Conservation (phyloP, 345 rosid genomes). For the Hypericum perforatum region DNA sequence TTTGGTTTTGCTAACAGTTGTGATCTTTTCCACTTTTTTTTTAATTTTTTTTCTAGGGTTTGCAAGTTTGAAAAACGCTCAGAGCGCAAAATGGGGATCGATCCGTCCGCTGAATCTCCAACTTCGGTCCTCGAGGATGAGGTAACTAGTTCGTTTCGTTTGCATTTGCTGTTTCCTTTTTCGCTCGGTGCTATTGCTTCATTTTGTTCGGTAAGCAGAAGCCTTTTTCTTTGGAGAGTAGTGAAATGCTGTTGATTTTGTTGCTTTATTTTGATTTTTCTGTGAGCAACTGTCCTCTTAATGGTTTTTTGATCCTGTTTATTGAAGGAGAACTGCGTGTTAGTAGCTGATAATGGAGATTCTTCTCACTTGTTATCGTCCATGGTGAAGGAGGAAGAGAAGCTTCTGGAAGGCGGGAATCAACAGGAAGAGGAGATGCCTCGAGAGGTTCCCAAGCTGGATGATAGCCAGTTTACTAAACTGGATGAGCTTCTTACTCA, state of each 20-base stretch:
- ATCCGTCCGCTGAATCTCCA: conserved; percentile 55
- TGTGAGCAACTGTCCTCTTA: background rate
- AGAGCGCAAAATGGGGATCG: conserved; percentile 29
- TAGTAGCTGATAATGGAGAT: conserved; percentile 40
- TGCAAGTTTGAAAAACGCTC: conserved; percentile 14
- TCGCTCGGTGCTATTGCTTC: too few relatives aligned
- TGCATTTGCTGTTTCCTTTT: background rate
- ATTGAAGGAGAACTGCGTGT: conserved; percentile 32
- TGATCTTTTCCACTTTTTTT: background rate
- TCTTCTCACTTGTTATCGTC: conserved; percentile 34
- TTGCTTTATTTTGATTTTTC: background rate
- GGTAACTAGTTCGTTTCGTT: conserved; percentile 21
- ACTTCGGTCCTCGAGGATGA: conserved; percentile 84
- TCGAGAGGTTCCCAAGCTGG: conserved; percentile 29
- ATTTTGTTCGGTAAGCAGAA: too few relatives aligned
- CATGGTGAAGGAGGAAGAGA: conserved; percentile 65
- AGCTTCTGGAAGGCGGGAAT: conserved; percentile 39
- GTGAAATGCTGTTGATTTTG: too few relatives aligned
- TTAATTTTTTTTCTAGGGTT: conserved; percentile 19
- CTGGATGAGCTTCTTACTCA: conserved; percentile 82
- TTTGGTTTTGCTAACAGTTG: background rate
- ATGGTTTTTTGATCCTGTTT: background rate
- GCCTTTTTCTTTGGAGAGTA: too few relatives aligned
- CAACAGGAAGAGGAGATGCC: conserved; percentile 30
- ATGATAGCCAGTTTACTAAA: conserved; percentile 50